phyloP scores from a whole-genome alignment of 2,329 filamentous ascomycete species.

The Rhinocladiella mackenziei region DNA sequence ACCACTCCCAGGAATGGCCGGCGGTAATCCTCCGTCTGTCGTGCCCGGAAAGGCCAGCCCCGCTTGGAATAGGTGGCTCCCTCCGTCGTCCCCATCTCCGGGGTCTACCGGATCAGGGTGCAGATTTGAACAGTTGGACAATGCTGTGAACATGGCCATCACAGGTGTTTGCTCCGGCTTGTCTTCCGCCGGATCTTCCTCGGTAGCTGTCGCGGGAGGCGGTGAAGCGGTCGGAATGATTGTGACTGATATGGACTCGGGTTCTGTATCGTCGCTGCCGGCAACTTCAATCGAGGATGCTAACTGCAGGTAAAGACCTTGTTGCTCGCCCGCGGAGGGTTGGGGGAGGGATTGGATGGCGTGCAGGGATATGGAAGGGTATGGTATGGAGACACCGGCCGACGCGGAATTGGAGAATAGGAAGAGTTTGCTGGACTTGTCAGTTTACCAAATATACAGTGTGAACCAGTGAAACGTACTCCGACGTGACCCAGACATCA shows the following conservation, averaged over 20 bases:
- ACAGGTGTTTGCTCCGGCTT: conserved; percentile 38
- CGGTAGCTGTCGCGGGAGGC: conserved; percentile 26
- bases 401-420: conserved; percentile 38
- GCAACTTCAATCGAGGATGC: conserved; percentile 32
- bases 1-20: conserved; percentile 47
- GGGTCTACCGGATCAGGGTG: conserved; percentile 44
- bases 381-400: conserved; percentile 44
- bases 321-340: conserved; percentile 32
- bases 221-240: conserved; percentile 37
- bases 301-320: conserved; percentile 49
- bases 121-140: conserved; percentile 48
- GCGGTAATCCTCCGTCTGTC: conserved; percentile 41
- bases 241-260: conserved; percentile 42
- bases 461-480: conserved; percentile 34
- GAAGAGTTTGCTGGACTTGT: conserved; percentile 41
- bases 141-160: conserved; percentile 42
- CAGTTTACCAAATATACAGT: conserved; percentile 10
- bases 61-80: conserved; percentile 35
- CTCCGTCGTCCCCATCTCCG: conserved; percentile 37
- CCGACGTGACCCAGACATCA: conserved; percentile 48
- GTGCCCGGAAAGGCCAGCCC: conserved; percentile 38
- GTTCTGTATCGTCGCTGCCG: conserved; percentile 38
- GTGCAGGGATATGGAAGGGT: conserved; percentile 48
- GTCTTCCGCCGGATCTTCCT: conserved; percentile 30
- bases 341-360: conserved; percentile 45